phyloP scores from a whole-genome alignment of 805 yeast species.

The Saturnispora galanensis region DNA sequence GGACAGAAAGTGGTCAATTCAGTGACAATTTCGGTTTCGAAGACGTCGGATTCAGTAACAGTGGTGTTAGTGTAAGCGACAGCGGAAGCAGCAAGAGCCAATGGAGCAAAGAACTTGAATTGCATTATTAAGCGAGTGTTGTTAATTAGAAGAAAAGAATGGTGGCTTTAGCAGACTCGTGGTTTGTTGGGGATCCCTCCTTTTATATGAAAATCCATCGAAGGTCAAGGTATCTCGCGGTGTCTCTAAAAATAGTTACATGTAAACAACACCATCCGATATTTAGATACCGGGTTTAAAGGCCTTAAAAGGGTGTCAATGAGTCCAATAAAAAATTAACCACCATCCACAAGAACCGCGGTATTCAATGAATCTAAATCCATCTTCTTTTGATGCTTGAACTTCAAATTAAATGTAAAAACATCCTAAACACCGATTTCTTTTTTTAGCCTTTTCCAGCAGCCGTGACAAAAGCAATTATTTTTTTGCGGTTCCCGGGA shows the following conservation, averaged over 20 bases:
- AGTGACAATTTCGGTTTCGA: constrained; percentile 50
- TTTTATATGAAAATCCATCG: background rate
- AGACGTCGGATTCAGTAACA: constrained; percentile 31
- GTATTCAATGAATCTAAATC: too few species aligned
- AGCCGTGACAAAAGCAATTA: too few species aligned
- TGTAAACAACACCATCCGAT: background rate
- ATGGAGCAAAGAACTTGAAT: constrained; percentile 26
- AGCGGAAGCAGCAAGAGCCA: constrained; percentile 30
- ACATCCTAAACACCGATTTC: too few species aligned
- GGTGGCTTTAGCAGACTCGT: background rate
- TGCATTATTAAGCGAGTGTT: constrained; percentile 21
- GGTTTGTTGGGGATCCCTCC: background rate
- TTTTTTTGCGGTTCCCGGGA: too few species aligned
- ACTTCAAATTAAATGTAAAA: too few species aligned
- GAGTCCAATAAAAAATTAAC: too few species aligned
- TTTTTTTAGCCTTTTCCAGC: too few species aligned
- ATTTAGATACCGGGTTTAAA: too few species aligned
- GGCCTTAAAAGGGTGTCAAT: too few species aligned
- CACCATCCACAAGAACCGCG: too few species aligned
- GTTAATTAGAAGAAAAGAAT: background rate
- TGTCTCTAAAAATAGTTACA: background rate
- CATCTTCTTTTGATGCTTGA: too few species aligned
- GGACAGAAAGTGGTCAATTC: constrained; percentile 81
- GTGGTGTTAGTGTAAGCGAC: constrained; percentile 40
- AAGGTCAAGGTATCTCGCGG: background rate